Conservation (phyloP, 1,284 basidiomycete genomes). For the Rhodotorula sp. region DNA sequence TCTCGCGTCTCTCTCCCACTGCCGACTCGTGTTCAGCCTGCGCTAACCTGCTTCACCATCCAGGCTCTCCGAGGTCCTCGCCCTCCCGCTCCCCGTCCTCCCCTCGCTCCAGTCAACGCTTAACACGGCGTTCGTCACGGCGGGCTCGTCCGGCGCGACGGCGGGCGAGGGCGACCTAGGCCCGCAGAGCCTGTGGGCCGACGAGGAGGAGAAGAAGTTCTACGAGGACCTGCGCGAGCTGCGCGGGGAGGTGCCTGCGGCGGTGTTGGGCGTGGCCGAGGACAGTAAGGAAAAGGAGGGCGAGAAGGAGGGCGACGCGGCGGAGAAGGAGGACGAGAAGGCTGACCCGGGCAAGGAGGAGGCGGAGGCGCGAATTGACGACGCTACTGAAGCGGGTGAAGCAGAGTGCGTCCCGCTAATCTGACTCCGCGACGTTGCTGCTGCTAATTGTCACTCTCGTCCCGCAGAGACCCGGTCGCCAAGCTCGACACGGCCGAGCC, state of each 20-base stretch:
- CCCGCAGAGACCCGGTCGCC: conserved; percentile 21
- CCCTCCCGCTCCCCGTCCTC: conserved; percentile 74
- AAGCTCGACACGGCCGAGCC: conserved; percentile 58
- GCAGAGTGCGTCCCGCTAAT: conserved; percentile 9
- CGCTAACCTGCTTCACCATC: not conserved
- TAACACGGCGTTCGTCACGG: conserved; percentile 36
- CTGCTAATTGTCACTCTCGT: conserved; percentile 51
- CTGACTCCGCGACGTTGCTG: conserved; percentile 8
- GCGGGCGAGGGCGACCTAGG: conserved; percentile 40
- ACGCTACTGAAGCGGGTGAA: not conserved
- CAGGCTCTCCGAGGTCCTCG: conserved; percentile 85
- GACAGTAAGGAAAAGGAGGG: conserved; percentile 26
- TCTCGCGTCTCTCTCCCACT: not conserved
- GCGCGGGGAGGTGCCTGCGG: conserved; percentile 84
- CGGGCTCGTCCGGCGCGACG: conserved; percentile 20
- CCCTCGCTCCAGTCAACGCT: conserved; percentile 67
- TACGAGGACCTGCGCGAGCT: conserved; percentile 92
- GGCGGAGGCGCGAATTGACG: conserved; percentile 7
- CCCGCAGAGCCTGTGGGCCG: conserved; percentile 89
- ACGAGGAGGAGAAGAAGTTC: conserved; percentile 93
- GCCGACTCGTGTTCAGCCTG: too few species aligned
- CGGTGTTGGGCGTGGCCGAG: conserved; percentile 64
- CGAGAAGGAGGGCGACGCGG: conserved; percentile 33
- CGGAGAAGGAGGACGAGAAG: conserved; percentile 41
- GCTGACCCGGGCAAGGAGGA: not conserved